phyloP scores from a whole-genome alignment of 2,329 filamentous ascomycete species.

The Camptophora hylomeconis region DNA sequence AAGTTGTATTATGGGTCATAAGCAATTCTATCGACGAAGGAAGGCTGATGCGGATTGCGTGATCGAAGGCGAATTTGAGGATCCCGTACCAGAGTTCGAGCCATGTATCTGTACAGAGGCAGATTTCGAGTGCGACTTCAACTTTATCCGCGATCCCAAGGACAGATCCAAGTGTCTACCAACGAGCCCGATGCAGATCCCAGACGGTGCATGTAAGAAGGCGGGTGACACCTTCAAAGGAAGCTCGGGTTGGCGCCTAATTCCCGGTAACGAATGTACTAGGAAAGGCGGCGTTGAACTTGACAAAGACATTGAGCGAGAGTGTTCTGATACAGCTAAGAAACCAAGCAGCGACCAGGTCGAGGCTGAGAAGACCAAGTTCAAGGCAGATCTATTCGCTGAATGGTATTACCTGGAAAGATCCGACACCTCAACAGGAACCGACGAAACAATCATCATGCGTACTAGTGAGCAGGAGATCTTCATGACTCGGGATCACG shows the following conservation, averaged over 20 bases:
- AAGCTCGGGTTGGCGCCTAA: slow-evolving; percentile 80
- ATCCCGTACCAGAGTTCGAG: slow-evolving; percentile 56
- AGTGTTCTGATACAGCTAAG: slow-evolving; percentile 53
- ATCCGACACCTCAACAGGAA: slow-evolving; percentile 46
- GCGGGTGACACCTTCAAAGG: slow-evolving; percentile 64
- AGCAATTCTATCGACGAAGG: slow-evolving; percentile 70
- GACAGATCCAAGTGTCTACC: slow-evolving; percentile 58
- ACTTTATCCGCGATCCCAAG: slow-evolving; percentile 53
- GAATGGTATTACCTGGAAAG: slow-evolving; percentile 69
- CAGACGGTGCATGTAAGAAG: slow-evolving; percentile 61
- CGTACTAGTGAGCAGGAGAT: slow-evolving; percentile 47
- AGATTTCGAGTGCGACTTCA: slow-evolving; percentile 96
- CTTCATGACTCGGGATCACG: slow-evolving; percentile 70
- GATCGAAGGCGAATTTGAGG: slow-evolving; percentile 71
- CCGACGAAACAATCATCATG: slow-evolving; percentile 62
- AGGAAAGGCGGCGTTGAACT: slow-evolving; percentile 49
- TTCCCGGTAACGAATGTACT: slow-evolving; percentile 68
- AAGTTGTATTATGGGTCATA: slow-evolving; percentile 91
- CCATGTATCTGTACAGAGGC: slow-evolving; percentile 67
- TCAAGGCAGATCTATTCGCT: slow-evolving; percentile 45
- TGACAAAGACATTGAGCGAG: slow-evolving; percentile 59
- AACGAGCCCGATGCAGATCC: slow-evolving; percentile 48
- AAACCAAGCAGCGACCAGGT: slow-evolving; percentile 54
- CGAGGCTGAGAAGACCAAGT: slow-evolving; percentile 44
- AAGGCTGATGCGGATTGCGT: slow-evolving; percentile 86